Conservation (phyloP, 768 basidiomycete genomes). For the Clitopilus passeckerianus region DNA sequence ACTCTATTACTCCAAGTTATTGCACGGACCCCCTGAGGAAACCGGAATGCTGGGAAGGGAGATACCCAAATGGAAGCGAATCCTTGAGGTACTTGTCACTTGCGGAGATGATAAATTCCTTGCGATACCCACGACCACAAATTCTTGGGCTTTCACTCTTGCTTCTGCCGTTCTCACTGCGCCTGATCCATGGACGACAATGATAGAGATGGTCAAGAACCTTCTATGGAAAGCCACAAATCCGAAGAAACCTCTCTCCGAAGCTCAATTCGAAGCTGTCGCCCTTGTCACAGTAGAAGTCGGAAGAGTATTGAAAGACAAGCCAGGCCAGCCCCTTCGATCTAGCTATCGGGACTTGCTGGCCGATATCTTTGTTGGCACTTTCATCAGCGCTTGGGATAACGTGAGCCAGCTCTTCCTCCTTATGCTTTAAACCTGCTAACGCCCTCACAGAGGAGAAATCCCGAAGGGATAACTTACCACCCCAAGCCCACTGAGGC, state of each 20-base stretch:
- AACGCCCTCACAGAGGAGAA: conserved; percentile 1
- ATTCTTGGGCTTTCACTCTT: neutral
- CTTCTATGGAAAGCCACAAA: neutral
- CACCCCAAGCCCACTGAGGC: conserved; percentile 3
- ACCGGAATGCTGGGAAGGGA: neutral
- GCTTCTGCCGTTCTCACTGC: neutral
- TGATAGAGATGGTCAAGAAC: neutral
- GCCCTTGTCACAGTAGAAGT: neutral
- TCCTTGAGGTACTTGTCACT: neutral
- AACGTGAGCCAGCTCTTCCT: conserved; percentile 8
- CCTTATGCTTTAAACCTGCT: neutral
- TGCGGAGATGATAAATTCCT: no score
- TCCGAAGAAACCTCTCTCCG: neutral
- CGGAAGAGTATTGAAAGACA: neutral
- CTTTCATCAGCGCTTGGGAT: conserved; percentile 16
- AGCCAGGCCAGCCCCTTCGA: neutral
- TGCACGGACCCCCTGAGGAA: neutral
- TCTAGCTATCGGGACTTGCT: neutral
- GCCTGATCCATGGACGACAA: neutral
- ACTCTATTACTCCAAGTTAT: neutral
- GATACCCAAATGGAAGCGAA: neutral
- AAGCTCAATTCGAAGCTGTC: neutral
- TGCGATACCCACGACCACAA: neutral
- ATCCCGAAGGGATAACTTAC: conserved; percentile 8
- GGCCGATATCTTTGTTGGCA: conserved; percentile 6